These are phyloP conservation scores for Penicillium salamii DNA, from an alignment of 495 filamentous ascomycete genomes.

Conservation along the genomic window DNA sequence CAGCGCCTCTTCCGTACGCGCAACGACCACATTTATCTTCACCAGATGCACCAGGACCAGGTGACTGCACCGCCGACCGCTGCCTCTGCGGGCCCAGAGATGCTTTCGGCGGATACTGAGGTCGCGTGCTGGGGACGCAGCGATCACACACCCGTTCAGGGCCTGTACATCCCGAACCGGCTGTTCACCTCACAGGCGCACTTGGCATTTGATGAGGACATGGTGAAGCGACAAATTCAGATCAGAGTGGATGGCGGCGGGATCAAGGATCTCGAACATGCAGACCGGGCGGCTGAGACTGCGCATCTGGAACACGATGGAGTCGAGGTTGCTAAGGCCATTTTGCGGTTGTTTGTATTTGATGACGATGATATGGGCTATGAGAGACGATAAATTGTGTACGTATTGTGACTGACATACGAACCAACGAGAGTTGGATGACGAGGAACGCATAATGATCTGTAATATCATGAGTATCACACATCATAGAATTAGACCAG, in stretches of 20 bases:
- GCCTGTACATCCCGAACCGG: slow-evolving; percentile 18
- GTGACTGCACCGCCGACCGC: slow-evolving; percentile 9
- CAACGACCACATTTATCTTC: slow-evolving; percentile 10
- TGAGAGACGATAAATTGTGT: no score
- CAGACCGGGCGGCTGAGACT: slow-evolving; percentile 20
- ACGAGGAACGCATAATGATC: no score
- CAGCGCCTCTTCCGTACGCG: slow-evolving; percentile 16
- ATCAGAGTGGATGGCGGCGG: slow-evolving; percentile 20
- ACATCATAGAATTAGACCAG: no score
- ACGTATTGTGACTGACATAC: no score
- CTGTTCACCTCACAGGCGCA: slow-evolving; percentile 22
- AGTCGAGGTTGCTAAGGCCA: slow-evolving; percentile 22
- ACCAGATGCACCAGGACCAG: slow-evolving; percentile 26
- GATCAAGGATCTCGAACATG: slow-evolving; percentile 21
- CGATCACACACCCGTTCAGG: slow-evolving; percentile 20
- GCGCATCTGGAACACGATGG: slow-evolving; percentile 23
- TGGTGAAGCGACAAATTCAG: slow-evolving; percentile 23
- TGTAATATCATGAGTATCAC: no score
- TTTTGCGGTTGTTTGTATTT: slow-evolving; percentile 16
- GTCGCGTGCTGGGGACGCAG: slow-evolving; percentile 18
- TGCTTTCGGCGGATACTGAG: slow-evolving; percentile 11
- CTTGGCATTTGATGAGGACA: slow-evolving; percentile 22
- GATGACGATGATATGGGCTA: slow-evolving; percentile 9
- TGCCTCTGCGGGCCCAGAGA: slow-evolving; percentile 7
- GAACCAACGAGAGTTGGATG: no score